These are phyloP conservation scores for Ophiocordyceps polyrhachis-furcata DNA, from an alignment of 2,329 filamentous ascomycete genomes.

Conservation along the genomic window DNA sequence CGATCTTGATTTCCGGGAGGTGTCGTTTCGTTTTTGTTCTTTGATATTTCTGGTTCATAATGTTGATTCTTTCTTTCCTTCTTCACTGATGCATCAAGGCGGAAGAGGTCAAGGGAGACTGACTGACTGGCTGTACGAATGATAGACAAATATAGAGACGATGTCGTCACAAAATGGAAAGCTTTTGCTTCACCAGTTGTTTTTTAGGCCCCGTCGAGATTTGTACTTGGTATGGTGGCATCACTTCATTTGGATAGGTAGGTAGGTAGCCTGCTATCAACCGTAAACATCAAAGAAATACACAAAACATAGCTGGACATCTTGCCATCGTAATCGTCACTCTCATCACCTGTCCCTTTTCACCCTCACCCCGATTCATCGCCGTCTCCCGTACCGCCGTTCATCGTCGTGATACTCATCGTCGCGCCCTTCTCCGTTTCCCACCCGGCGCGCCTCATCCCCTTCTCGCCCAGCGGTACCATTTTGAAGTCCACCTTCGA, in stretches of 20 bases:
- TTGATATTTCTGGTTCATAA: background rate
- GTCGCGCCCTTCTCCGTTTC: background rate
- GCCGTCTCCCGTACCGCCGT: background rate
- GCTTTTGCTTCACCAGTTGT: background rate
- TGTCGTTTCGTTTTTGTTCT: background rate
- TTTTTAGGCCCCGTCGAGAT: no score
- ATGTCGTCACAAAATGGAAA: background rate
- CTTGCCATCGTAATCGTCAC: background rate
- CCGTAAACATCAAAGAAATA: no score
- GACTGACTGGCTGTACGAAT: background rate
- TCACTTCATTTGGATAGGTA: background rate
- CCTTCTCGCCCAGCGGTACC: background rate
- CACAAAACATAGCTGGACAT: background rate
- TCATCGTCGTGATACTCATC: slow-evolving; percentile 2
- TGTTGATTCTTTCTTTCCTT: background rate
- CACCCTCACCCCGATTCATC: background rate
- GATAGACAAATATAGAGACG: background rate
- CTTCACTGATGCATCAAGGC: background rate
- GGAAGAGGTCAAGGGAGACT: background rate
- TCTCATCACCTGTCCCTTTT: background rate
- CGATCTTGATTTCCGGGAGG: background rate
- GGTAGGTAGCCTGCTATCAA: no score
- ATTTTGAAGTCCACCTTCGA: slow-evolving; percentile 8
- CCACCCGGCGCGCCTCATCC: background rate
- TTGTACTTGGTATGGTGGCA: background rate